phyloP scores from a whole-genome alignment of 768 basidiomycete genomes.

The Tulasnella sp. region DNA sequence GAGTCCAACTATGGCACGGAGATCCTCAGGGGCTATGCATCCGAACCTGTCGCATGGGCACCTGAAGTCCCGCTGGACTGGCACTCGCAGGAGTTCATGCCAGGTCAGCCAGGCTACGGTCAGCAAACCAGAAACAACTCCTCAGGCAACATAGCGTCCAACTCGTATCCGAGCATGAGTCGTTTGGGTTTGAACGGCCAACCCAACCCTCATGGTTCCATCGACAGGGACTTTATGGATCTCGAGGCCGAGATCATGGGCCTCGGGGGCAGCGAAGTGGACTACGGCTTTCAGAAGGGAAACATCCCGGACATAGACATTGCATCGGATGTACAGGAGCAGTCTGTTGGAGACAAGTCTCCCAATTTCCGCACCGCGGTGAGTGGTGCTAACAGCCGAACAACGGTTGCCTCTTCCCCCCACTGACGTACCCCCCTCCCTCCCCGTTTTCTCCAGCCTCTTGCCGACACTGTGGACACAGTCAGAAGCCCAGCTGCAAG shows the following conservation, averaged over 20 bases:
- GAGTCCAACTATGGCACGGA: neutral
- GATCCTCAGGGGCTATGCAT: neutral
- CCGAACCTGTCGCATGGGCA: slow-evolving; percentile 10
- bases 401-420: neutral
- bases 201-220: neutral
- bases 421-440: neutral
- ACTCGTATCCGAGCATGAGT: neutral
- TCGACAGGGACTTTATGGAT: slow-evolving; percentile 2
- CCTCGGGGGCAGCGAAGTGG: neutral
- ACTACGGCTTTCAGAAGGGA: neutral
- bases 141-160: neutral
- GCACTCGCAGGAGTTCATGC: neutral
- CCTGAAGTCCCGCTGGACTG: slow-evolving; percentile 7
- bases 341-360: neutral
- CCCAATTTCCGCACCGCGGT: neutral
- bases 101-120: neutral
- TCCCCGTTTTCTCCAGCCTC: neutral
- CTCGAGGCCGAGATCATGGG: slow-evolving; percentile 8
- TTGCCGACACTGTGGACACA: neutral
- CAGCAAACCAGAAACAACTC: neutral
- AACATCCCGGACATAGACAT: neutral
- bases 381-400: neutral
- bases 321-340: slow-evolving; percentile 6
- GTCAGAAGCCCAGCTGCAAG: neutral
- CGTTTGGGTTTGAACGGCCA: neutral